Evolutionary conservation across 139 green algal species (phyloP).

Genomic region (Chlorella ohadii): DNA sequence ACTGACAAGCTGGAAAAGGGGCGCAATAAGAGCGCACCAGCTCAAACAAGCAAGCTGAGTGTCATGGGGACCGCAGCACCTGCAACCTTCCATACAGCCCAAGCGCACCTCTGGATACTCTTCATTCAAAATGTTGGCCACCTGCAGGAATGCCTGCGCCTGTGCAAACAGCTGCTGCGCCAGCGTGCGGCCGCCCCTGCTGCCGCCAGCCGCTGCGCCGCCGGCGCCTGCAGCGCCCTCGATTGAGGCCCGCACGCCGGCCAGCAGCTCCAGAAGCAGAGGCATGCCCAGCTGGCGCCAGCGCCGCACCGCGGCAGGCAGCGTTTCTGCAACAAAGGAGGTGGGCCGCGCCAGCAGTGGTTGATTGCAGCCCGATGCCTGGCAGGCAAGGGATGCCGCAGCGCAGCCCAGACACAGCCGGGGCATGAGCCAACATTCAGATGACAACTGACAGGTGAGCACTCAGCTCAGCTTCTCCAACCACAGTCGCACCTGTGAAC

Average conservation of each 20-base stretch:
- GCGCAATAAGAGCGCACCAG: no score
- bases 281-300: slow-evolving; percentile 32
- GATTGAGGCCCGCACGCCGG: slow-evolving; percentile 34
- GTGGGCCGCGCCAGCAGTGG: no score
- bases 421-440: no score
- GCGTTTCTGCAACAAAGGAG: slow-evolving; percentile 18
- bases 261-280: slow-evolving; percentile 45
- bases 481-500: slow-evolving; percentile 37
- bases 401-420: no score
- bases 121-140: slow-evolving; percentile 50
- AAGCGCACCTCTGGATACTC: slow-evolving; percentile 34
- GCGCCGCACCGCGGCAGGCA: slow-evolving; percentile 26
- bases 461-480: no score
- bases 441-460: no score
- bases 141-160: slow-evolving; percentile 15
- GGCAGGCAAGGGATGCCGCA: no score
- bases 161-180: slow-evolving; percentile 21
- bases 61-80: no score
- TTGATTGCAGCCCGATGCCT: no score
- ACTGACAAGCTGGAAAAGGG: no score
- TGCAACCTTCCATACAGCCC: no score
- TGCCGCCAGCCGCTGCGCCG: background rate
- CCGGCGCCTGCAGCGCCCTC: background rate
- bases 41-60: no score
- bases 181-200: background rate